A percentile compares a stretch with the other conserved stretches of the same genome.
Evolutionary conservation across 2,329 filamentous ascomycete species (phyloP).

Genomic region (Epichloe gansuensis): DNA sequence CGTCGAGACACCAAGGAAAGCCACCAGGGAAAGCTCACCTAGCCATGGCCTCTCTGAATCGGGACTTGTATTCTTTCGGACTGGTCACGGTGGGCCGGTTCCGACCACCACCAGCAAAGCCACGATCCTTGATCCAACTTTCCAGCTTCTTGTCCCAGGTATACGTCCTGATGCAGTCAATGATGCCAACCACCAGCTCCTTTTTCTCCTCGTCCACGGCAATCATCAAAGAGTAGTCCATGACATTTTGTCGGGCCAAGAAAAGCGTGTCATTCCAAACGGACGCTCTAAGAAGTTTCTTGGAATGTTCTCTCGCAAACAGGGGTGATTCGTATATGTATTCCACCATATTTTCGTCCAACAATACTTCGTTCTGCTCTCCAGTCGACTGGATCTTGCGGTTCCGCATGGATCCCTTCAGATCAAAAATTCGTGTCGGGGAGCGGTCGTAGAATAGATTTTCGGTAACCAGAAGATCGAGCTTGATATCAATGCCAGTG

Average conservation of each 20-base stretch:
- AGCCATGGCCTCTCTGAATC: constrained; percentile 94
- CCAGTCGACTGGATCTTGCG: constrained; percentile 93
- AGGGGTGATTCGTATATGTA: constrained; percentile 96
- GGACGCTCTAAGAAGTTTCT: constrained; percentile 78
- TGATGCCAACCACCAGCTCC: constrained; percentile 93
- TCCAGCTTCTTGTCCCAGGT: constrained; percentile 99
- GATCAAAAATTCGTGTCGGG: constrained; percentile 81
- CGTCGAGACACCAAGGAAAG: neutral
- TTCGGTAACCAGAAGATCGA: constrained; percentile 90
- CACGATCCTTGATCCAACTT: constrained; percentile 97
- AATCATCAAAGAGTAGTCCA: constrained; percentile 99
- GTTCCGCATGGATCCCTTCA: constrained; percentile 98
- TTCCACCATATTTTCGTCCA: constrained; percentile 98
- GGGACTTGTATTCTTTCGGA: constrained; percentile 92
- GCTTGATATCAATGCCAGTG: constrained; percentile 86
- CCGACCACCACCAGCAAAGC: constrained; percentile 61
- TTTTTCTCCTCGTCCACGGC: constrained; percentile 83
- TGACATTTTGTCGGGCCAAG: constrained; percentile 86
- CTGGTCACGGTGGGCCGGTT: constrained; percentile 91
- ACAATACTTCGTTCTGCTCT: constrained; percentile 86
- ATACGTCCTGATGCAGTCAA: constrained; percentile 95
- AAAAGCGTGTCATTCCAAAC: constrained; percentile 98
- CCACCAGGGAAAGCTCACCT: constrained; percentile 43
- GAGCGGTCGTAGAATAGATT: constrained; percentile 94
- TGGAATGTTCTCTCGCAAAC: constrained; percentile 90